phyloP scores from a whole-genome alignment of 2,329 filamentous ascomycete species.

The Pleurostoma richardsiae region DNA sequence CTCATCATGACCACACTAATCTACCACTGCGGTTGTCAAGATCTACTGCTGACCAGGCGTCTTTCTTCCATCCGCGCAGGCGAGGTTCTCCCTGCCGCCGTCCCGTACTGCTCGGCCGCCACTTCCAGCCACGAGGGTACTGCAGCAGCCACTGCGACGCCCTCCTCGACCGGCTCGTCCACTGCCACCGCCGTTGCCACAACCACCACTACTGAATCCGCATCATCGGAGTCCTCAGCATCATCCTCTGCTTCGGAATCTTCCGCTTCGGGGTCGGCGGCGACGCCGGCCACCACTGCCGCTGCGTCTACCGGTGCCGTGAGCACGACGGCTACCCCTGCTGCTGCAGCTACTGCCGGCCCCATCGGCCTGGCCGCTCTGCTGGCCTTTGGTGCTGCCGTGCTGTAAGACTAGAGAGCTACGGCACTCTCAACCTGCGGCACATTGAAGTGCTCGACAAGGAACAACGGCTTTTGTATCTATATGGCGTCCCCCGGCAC shows the following conservation, averaged over 20 bases:
- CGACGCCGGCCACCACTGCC: neutral
- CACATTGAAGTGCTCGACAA: too few species aligned
- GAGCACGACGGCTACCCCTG: neutral
- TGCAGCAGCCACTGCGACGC: neutral
- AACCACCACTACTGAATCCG: neutral
- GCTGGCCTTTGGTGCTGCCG: neutral
- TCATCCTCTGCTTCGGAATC: neutral
- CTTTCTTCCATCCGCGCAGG: neutral
- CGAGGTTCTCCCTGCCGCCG: neutral
- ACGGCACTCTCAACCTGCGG: too few species aligned
- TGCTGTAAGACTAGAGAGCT: too few species aligned
- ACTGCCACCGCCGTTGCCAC: neutral
- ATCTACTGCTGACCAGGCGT: neutral
- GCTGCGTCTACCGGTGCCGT: neutral
- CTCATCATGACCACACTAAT: neutral
- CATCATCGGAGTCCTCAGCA: neutral
- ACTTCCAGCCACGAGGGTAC: neutral
- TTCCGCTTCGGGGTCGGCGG: neutral
- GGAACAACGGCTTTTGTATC: too few species aligned
- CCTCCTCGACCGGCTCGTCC: neutral
- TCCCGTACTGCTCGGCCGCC: neutral
- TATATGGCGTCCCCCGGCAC: too few species aligned
- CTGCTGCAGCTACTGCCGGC: neutral
- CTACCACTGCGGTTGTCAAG: neutral
- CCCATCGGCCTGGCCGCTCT: neutral